These are phyloP conservation scores for Adansonia rubrostipa DNA, from an alignment of 441 rosid species.

Conservation along the genomic window DNA sequence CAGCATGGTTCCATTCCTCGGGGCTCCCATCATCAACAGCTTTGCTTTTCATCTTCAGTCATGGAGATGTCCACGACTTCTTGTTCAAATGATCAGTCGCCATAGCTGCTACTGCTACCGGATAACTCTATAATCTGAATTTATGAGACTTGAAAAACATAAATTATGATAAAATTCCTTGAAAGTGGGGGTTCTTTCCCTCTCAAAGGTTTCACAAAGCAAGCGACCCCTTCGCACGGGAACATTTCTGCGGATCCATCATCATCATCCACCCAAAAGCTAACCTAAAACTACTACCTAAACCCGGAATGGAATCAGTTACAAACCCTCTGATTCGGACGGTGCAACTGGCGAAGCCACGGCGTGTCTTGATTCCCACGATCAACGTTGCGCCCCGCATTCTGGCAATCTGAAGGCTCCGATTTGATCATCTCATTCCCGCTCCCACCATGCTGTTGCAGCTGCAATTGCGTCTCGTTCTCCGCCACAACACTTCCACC, in stretches of 20 bases:
- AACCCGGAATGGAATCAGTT: constrained; percentile 32
- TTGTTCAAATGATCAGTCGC: too few species aligned
- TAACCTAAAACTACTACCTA: background rate
- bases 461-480: constrained; percentile 32
- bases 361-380: constrained; percentile 35
- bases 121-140: too few species aligned
- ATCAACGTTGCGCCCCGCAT: constrained; percentile 23
- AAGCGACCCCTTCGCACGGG: constrained; percentile 23
- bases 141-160: too few species aligned
- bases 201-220: constrained; percentile 13
- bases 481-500: constrained; percentile 33
- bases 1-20: too few species aligned
- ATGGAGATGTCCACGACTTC: too few species aligned
- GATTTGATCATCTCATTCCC: constrained; percentile 32
- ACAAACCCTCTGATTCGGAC: constrained; percentile 51
- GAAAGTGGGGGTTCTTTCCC: background rate
- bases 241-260: constrained; percentile 15
- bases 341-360: constrained; percentile 46
- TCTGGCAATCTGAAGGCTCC: constrained; percentile 47
- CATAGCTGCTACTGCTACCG: background rate
- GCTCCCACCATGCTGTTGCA: constrained; percentile 38
- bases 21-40: background rate
- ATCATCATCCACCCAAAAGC: background rate
- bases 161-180: background rate
- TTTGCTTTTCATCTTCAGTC: too few species aligned